Conservation (phyloP, 768 basidiomycete genomes). For the Boletus reticulatus region DNA sequence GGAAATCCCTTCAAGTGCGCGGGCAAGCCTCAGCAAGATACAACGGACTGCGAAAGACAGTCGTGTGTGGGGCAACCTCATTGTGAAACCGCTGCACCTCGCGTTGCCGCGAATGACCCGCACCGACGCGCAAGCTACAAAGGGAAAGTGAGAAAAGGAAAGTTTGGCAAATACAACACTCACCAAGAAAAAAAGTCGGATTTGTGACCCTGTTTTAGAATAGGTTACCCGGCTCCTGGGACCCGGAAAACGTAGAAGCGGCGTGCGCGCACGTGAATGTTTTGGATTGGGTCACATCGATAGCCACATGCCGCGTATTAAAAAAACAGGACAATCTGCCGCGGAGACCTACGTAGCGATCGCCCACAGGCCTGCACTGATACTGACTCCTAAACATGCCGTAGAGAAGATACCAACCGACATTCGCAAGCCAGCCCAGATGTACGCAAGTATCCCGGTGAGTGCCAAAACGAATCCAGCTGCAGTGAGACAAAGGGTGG, state of each 20-base stretch:
- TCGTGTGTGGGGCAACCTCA: neutral
- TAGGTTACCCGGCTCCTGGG: neutral
- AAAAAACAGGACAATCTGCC: neutral
- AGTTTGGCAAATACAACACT: conserved; percentile 7
- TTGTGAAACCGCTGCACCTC: neutral
- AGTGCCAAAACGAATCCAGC: conserved; percentile 26
- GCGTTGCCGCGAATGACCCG: neutral
- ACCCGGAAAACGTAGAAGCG: no score
- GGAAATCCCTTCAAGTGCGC: conserved; percentile 1
- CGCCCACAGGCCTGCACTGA: conserved; percentile 25
- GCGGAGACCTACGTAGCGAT: conserved; percentile 14
- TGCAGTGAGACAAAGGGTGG: conserved; percentile 21
- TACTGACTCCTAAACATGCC: conserved; percentile 21
- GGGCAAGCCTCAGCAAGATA: neutral
- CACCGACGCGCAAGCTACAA: neutral
- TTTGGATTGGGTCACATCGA: neutral
- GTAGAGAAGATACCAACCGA: conserved; percentile 30
- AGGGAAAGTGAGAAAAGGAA: conserved; percentile 6
- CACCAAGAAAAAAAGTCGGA: conserved; percentile 2
- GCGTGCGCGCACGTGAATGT: neutral
- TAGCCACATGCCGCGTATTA: neutral
- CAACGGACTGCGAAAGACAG: neutral
- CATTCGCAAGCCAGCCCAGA: conserved; percentile 22
- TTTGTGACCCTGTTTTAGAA: neutral
- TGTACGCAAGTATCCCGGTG: conserved; percentile 25